Percentiles rank a stretch among this genome's conserved stretches.
Conservation (phyloP, 352 stramenopile species). For the Pythium plurisporium region DNA sequence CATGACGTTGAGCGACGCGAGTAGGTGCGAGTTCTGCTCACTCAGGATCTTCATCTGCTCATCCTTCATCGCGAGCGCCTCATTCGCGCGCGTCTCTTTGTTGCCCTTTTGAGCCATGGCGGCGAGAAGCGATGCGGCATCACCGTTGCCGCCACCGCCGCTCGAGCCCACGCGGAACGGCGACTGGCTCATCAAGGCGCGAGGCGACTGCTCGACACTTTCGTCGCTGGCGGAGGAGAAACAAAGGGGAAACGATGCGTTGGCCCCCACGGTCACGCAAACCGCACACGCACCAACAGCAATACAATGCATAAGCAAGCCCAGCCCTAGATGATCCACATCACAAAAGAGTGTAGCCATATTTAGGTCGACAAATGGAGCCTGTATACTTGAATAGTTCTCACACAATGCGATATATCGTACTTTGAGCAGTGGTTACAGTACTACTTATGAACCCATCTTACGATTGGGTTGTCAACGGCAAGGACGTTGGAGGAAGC, state of each 20-base stretch:
- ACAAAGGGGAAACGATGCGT: neutral
- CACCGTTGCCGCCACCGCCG: conserved; percentile 4
- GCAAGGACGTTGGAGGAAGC: neutral
- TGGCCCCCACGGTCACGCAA: too few species aligned
- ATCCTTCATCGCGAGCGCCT: conserved; percentile 95
- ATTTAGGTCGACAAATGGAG: too few species aligned
- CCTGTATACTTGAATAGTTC: too few species aligned
- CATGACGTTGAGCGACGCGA: conserved; percentile 85
- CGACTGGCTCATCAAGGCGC: conserved; percentile 22
- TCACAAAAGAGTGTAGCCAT: conserved; percentile 5
- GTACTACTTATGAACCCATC: neutral
- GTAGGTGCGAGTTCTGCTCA: conserved; percentile 88
- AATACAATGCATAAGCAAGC: too few species aligned
- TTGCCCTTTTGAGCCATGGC: conserved; percentile 62
- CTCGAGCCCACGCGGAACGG: conserved; percentile 14
- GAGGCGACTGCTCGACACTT: neutral
- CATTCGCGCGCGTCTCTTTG: conserved; percentile 84
- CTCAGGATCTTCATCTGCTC: conserved; percentile 94
- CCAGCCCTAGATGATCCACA: too few species aligned
- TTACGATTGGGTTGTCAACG: conserved; percentile 6
- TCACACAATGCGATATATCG: neutral
- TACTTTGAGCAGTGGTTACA: neutral
- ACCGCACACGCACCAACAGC: too few species aligned
- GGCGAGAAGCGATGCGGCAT: conserved; percentile 33
- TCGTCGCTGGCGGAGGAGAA: too few species aligned